A percentile compares a stretch with the other conserved stretches of the same genome.
phyloP scores from a whole-genome alignment of 306 rosid species.

The Quillaja saponaria region DNA sequence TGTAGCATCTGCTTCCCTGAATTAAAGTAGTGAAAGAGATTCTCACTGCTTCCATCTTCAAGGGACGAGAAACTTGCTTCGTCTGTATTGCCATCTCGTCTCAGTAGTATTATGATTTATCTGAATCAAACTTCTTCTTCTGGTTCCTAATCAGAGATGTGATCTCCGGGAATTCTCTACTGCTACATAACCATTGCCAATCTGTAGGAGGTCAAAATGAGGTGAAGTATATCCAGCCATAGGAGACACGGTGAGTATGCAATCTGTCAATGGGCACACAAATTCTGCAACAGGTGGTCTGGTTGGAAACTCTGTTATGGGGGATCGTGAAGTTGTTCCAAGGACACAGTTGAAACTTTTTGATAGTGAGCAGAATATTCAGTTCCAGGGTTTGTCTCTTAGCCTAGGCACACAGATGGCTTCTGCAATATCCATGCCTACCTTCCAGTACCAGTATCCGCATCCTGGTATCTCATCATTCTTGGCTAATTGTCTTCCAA shows the following conservation, averaged over 20 bases:
- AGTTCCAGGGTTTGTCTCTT: conserved; percentile 76
- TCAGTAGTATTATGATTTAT: conserved; percentile 53
- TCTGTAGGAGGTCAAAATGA: conserved; percentile 58
- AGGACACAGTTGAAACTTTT: conserved; percentile 44
- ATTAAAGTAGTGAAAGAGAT: conserved; percentile 41
- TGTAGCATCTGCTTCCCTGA: conserved; percentile 45
- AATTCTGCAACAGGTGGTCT: conserved; percentile 30
- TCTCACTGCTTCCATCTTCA: conserved; percentile 32
- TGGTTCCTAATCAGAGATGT: conserved; percentile 58
- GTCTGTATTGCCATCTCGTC: conserved; percentile 35
- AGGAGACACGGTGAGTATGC: conserved; percentile 41
- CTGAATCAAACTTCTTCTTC: conserved; percentile 59
- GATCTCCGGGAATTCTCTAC: conserved; percentile 42
- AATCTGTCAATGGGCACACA: conserved; percentile 37
- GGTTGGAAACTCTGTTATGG: conserved; percentile 34
- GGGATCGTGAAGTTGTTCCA: conserved; percentile 30
- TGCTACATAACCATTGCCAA: conserved; percentile 52
- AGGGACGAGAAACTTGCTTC: conserved; percentile 47
- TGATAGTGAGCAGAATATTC: conserved; percentile 50
- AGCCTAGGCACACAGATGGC: conserved; percentile 72
- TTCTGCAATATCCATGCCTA: conserved; percentile 45
- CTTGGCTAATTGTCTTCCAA: conserved; percentile 39
- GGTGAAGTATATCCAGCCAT: conserved; percentile 59
- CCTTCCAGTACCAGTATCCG: conserved; percentile 58
- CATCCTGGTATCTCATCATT: conserved; percentile 43